Conservation (phyloP, 768 basidiomycete genomes). For the Phylloporus sp. region DNA sequence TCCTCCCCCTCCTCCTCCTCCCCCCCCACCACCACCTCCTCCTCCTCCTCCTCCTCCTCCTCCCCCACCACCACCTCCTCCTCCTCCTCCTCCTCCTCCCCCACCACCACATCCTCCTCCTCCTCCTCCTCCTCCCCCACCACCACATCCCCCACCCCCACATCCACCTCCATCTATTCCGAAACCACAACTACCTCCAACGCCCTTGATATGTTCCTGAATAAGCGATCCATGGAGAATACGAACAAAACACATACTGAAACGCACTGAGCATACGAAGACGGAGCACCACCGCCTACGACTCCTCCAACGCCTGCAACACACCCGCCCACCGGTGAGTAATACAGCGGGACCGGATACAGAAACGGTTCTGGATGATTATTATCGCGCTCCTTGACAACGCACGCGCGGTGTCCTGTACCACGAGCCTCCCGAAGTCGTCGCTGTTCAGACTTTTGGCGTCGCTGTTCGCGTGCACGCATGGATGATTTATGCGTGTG, state of each 20-base stretch:
- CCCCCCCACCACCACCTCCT: no score
- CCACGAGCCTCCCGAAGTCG: neutral
- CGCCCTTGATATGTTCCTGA: neutral
- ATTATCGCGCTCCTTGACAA: neutral
- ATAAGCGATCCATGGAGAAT: neutral
- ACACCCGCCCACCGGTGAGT: neutral
- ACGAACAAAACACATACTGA: neutral
- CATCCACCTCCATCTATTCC: neutral
- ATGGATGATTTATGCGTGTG: conserved; percentile 10
- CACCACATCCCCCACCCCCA: neutral
- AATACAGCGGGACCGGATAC: neutral
- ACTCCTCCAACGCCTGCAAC: neutral
- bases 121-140: neutral
- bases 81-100: neutral
- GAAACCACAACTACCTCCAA: neutral
- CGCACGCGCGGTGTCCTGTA: neutral
- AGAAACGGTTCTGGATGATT: neutral
- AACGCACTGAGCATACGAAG: neutral
- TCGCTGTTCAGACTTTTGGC: conserved; percentile 8
- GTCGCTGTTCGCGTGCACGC: conserved; percentile 9
- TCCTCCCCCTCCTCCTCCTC: no score
- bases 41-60: no score
- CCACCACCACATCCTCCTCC: neutral
- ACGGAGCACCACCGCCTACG: neutral
- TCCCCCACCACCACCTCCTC: no score